Evolutionary conservation across 495 filamentous ascomycete genomes (phyloP).

Genomic region (Rhypophila decipiens): DNA sequence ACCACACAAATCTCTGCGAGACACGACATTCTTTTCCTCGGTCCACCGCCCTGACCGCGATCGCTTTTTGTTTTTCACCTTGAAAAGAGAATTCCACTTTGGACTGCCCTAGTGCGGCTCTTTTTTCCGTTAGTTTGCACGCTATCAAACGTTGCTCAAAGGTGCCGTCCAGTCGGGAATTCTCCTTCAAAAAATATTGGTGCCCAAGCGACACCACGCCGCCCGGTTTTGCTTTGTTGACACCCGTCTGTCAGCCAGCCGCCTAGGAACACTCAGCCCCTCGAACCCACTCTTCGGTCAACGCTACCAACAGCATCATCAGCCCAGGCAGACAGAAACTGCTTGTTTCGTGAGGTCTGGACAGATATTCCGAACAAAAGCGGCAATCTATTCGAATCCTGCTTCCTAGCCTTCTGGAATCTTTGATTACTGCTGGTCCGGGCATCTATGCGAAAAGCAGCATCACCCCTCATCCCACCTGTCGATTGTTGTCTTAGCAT

Average conservation of each 20-base stretch:
- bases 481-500: background rate
- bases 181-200: no score
- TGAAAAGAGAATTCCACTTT: background rate
- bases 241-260: slow-evolving; percentile 8
- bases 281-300: no score
- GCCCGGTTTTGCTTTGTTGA: slow-evolving; percentile 4
- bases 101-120: no score
- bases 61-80: background rate
- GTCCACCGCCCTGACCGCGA: no score
- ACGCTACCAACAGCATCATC: slow-evolving; percentile 9
- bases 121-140: no score
- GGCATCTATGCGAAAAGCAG: slow-evolving; percentile 9
- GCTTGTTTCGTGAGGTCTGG: no score
- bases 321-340: no score
- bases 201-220: slow-evolving; percentile 16
- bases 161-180: no score
- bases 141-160: no score
- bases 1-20: slow-evolving; percentile 6
- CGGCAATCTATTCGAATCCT: slow-evolving; percentile 6
- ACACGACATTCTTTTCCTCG: slow-evolving; percentile 3
- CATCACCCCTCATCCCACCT: background rate
- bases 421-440: slow-evolving; percentile 13
- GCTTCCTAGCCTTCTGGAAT: background rate
- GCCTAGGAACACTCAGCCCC: slow-evolving; percentile 10
- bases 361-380: no score